These are phyloP conservation scores for Isoetes taiwanensis DNA, from an alignment of 75 land plant species.

Conservation along the genomic window DNA sequence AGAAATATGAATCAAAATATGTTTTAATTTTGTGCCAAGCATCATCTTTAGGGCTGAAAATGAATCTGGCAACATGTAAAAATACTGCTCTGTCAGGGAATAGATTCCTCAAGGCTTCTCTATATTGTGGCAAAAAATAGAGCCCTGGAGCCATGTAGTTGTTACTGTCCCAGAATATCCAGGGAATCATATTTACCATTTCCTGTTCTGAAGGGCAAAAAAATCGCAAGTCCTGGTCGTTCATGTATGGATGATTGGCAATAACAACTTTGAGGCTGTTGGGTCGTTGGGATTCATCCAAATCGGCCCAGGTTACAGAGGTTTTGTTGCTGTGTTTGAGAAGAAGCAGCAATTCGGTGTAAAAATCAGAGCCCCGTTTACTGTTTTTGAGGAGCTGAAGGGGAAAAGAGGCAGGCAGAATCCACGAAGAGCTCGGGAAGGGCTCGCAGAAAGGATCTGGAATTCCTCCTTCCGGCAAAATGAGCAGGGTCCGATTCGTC, in stretches of 20 bases:
- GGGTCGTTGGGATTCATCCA: too few relatives aligned
- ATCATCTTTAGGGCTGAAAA: conserved; percentile 3
- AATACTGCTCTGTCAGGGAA: conserved; percentile 15
- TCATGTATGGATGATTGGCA: too few relatives aligned
- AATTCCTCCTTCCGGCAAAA: neutral
- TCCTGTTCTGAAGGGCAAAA: conserved; percentile 12
- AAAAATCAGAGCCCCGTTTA: too few relatives aligned
- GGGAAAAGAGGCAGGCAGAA: too few relatives aligned
- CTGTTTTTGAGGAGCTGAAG: too few relatives aligned
- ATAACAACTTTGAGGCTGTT: too few relatives aligned
- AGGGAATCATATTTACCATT: neutral
- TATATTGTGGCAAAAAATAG: conserved; percentile 9
- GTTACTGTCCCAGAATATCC: conserved; percentile 9
- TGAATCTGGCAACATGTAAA: conserved; percentile 8
- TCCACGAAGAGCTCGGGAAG: too few relatives aligned
- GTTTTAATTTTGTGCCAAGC: conserved; percentile 4
- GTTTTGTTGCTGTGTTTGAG: too few relatives aligned
- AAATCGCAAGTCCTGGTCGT: conserved; percentile 5
- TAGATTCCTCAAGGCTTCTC: neutral
- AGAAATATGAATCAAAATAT: neutral
- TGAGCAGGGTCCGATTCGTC: conserved; percentile 3
- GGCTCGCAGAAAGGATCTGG: too few relatives aligned
- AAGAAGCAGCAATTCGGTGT: too few relatives aligned
- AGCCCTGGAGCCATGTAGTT: conserved; percentile 10
- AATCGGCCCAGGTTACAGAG: too few relatives aligned